A percentile compares a stretch with the other conserved stretches of the same genome.
phyloP scores from a whole-genome alignment of 2,329 filamentous ascomycete genomes.

The Alternaria arborescens region DNA sequence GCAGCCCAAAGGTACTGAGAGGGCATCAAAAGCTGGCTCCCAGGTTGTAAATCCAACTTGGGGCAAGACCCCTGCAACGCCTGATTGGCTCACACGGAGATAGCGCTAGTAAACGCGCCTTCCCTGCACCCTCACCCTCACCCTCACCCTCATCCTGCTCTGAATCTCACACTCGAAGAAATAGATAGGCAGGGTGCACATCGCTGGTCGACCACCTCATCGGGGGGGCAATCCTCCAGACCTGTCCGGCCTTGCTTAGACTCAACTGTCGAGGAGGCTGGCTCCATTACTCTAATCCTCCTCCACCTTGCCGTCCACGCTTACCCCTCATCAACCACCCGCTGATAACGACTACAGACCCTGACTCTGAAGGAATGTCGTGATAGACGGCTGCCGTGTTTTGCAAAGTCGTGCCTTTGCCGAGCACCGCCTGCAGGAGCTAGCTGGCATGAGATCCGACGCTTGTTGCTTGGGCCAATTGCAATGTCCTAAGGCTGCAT shows the following conservation, averaged over 20 bases:
- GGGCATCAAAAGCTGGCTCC: conserved; percentile 16
- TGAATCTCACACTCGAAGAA: conserved; percentile 16
- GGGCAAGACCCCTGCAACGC: conserved; percentile 16
- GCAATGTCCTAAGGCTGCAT: conserved; percentile 33
- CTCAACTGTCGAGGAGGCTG: not conserved
- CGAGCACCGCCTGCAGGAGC: conserved; percentile 33
- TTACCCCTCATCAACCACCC: not conserved
- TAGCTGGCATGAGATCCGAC: conserved; percentile 36
- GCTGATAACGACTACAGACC: not conserved
- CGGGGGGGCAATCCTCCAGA: not conserved
- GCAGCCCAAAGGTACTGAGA: conserved; percentile 26
- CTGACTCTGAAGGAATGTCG: conserved; percentile 6
- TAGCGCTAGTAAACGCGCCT: conserved; percentile 19
- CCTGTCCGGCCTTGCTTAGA: not conserved
- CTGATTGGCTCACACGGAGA: conserved; percentile 25
- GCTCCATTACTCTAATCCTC: not conserved
- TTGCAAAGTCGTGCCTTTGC: conserved; percentile 28
- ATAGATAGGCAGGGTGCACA: not conserved
- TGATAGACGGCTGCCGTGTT: conserved; percentile 17
- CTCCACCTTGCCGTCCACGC: not conserved
- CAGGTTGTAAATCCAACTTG: conserved; percentile 10
- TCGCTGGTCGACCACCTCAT: not conserved
- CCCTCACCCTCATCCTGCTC: conserved; percentile 12
- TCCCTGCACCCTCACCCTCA: conserved; percentile 8
- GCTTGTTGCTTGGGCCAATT: conserved; percentile 35